phyloP scores from a whole-genome alignment of 2,329 filamentous ascomycete genomes.

The Aspergillus intermedius region DNA sequence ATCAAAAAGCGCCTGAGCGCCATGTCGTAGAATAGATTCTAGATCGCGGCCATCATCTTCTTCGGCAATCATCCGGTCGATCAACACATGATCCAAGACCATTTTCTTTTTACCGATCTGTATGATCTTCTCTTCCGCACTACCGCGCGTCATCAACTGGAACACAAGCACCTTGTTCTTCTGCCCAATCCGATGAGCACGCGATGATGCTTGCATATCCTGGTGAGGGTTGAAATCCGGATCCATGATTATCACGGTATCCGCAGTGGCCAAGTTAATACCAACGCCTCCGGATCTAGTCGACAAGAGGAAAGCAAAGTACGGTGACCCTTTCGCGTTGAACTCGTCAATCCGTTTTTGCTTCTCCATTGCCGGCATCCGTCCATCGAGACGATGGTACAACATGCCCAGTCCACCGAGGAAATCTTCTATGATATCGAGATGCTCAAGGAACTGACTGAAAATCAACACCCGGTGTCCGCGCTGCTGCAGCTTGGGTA shows the following conservation, averaged over 20 bases:
- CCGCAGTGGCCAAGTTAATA: constrained; percentile 93
- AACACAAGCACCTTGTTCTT: constrained; percentile 94
- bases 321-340: constrained; percentile 72
- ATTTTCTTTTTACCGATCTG: constrained; percentile 94
- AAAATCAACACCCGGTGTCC: constrained; percentile 92
- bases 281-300: constrained; percentile 93
- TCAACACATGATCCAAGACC: constrained; percentile 88
- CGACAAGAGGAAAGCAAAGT: constrained; percentile 88
- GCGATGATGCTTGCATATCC: constrained; percentile 89
- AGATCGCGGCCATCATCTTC: constrained; percentile 72
- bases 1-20: constrained; percentile 78
- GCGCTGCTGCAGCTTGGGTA: constrained; percentile 76
- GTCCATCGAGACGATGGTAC: constrained; percentile 81
- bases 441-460: constrained; percentile 83
- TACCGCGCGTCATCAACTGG: constrained; percentile 82
- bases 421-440: constrained; percentile 91
- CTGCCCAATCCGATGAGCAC: constrained; percentile 93
- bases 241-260: constrained; percentile 96
- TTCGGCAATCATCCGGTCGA: constrained; percentile 83
- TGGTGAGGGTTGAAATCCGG: constrained; percentile 98
- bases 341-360: constrained; percentile 91
- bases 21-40: constrained; percentile 80
- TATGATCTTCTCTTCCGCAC: constrained; percentile 91
- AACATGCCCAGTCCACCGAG: constrained; percentile 65
- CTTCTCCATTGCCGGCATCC: constrained; percentile 72